Evolutionary conservation across 768 basidiomycete genomes (phyloP), one percentile per base, ranked within the genome.

Genomic region (Lentinula detonsa): DNA sequence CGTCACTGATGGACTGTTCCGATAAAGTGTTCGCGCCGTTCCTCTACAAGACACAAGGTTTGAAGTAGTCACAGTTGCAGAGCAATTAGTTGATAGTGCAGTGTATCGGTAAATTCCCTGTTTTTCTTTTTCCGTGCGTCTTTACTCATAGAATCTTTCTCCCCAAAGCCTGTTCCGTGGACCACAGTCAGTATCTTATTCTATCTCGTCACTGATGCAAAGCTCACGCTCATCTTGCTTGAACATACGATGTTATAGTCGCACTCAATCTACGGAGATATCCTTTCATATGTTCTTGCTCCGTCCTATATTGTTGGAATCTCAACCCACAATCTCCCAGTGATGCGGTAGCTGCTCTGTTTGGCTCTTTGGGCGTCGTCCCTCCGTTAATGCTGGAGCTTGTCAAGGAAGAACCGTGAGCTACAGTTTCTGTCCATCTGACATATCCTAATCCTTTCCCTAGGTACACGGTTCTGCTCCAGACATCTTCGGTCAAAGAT

Each of bases 381-480:
- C 96, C 97, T 98, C 97, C 46, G 80, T 98, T 65, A 98, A 99
- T 72, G 95, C 95, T 58, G 95, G 96, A 16, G 95, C 98, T 99
- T 70, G 87, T 98, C 43, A 98, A 98, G 95, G 96, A 95, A 58
- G 95, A 98, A 74, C 95, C 95, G 92, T 96, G 73, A 71, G 93
- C 85, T 21, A 21, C 21, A 21, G 21, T 21, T 21, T 21, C 21
- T 21, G 21, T 21, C 21, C 1, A 21, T 21, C 21, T 21, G 21
- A 21, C 21, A 21, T 1, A 21, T 21, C 21, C 21, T 21, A 21
- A 21, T 21, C 21, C 1, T 21, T 21, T 21, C 21, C 21, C 1
- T 21, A 93, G 55, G 97, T 99, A 2, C 97, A 99, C 70, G 97
- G 97, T 49, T 98, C 97, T 5, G 97, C 97, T 4, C 97, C 96